phyloP scores from a whole-genome alignment of 2,329 filamentous ascomycete genomes.

The Claviceps arundinis region DNA sequence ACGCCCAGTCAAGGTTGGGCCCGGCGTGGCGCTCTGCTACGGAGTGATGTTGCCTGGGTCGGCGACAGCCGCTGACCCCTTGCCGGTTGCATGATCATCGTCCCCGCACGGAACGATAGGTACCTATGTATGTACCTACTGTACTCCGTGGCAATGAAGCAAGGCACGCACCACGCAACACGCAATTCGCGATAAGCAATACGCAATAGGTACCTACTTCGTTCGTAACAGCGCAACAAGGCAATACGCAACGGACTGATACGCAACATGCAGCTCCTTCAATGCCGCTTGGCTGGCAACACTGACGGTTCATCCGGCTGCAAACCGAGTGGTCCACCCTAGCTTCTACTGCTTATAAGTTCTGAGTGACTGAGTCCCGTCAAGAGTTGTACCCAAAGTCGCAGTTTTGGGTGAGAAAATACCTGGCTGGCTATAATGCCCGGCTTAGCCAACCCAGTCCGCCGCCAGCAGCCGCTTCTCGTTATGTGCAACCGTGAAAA shows the following conservation, averaged over 20 bases:
- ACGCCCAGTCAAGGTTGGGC: not conserved
- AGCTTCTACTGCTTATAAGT: conserved; percentile 8
- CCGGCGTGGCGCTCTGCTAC: not conserved
- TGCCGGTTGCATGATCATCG: not conserved
- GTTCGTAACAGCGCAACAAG: no score
- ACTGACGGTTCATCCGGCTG: conserved; percentile 20
- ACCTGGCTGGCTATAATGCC: not conserved
- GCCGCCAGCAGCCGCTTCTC: conserved; percentile 6
- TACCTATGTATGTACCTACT: no score
- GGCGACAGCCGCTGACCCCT: not conserved
- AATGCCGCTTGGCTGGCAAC: not conserved
- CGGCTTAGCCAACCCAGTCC: conserved; percentile 9
- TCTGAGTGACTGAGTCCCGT: no score
- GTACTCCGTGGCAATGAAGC: not conserved
- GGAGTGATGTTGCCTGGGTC: not conserved
- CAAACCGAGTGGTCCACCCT: conserved; percentile 21
- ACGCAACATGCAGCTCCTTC: no score
- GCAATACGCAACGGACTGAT: no score
- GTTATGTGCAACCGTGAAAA: not conserved
- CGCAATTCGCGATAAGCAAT: not conserved
- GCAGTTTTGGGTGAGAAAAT: no score
- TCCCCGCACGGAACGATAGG: no score
- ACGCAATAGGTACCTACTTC: no score
- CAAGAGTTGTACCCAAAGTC: no score
- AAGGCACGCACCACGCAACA: not conserved